A percentile compares a stretch with the other conserved stretches of the same genome.
phyloP scores from a whole-genome alignment of 2,329 filamentous ascomycete genomes.

The Colletotrichum graminicola region DNA sequence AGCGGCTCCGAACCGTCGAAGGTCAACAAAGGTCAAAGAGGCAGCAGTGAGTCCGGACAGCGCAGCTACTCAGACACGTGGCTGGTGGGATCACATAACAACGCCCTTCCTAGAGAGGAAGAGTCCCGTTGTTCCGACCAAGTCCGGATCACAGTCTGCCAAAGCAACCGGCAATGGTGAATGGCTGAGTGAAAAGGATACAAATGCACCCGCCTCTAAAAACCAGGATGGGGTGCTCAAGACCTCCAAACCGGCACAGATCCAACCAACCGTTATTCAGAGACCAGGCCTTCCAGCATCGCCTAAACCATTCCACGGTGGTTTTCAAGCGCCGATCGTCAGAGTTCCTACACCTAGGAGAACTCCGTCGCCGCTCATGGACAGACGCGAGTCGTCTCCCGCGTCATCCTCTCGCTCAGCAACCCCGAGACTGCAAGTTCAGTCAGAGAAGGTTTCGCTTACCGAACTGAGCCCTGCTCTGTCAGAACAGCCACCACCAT shows the following conservation, averaged over 20 bases:
- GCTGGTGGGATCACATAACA: slow-evolving; percentile 84
- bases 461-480: slow-evolving; percentile 40
- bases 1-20: slow-evolving; percentile 53
- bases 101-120: slow-evolving; percentile 72
- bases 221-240: background rate
- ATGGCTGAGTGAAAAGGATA: slow-evolving; percentile 53
- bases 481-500: slow-evolving; percentile 65
- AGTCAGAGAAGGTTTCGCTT: slow-evolving; percentile 32
- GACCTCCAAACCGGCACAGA: slow-evolving; percentile 14
- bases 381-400: slow-evolving; percentile 41
- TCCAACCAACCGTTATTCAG: slow-evolving; percentile 9
- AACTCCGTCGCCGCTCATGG: slow-evolving; percentile 48
- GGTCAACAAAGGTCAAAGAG: slow-evolving; percentile 55
- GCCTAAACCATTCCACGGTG: slow-evolving; percentile 40
- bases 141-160: slow-evolving; percentile 44
- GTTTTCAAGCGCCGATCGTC: slow-evolving; percentile 50
- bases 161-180: slow-evolving; percentile 48
- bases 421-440: slow-evolving; percentile 36
- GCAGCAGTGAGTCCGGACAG: slow-evolving; percentile 58
- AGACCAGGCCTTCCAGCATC: slow-evolving; percentile 42
- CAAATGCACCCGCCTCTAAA: slow-evolving; percentile 19
- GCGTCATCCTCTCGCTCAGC: slow-evolving; percentile 48
- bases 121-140: slow-evolving; percentile 36
- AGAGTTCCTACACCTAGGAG: slow-evolving; percentile 53
- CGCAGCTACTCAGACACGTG: slow-evolving; percentile 70